These are phyloP conservation scores for Aspergillus neoniger DNA, from an alignment of 2,329 filamentous ascomycete species.

Conservation along the genomic window DNA sequence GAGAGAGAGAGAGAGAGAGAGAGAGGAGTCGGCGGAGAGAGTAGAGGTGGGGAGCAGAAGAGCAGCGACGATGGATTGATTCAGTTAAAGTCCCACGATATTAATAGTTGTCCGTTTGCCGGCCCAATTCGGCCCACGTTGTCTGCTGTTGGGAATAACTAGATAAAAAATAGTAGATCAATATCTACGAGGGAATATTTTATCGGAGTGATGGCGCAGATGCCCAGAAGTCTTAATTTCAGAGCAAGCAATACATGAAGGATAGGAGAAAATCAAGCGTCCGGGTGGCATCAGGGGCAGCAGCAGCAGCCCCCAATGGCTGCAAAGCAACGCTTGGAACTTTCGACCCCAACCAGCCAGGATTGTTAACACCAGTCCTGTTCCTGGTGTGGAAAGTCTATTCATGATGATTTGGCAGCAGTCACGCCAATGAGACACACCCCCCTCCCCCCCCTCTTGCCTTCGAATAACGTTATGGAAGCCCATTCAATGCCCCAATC, in stretches of 20 bases:
- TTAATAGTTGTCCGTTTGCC: neutral
- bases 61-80: neutral
- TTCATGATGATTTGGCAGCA: neutral
- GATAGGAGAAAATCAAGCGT: neutral
- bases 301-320: neutral
- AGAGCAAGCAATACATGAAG: no score
- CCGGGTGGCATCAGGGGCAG: neutral
- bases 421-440: no score
- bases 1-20: constrained; percentile 2
- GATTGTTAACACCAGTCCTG: neutral
- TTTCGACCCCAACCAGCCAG: neutral
- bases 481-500: no score
- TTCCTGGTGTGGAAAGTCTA: neutral
- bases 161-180: no score
- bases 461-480: no score
- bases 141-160: neutral
- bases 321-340: no score
- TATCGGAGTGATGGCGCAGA: no score
- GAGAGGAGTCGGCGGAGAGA: neutral
- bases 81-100: neutral
- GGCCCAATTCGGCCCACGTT: neutral
- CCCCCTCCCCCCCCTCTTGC: no score
- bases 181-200: no score
- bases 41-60: constrained; percentile 12
- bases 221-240: no score